Percentiles rank a stretch among this genome's conserved stretches.
Evolutionary conservation across 306 rosid genomes (phyloP).

Genomic region (Canavalia gladiata): DNA sequence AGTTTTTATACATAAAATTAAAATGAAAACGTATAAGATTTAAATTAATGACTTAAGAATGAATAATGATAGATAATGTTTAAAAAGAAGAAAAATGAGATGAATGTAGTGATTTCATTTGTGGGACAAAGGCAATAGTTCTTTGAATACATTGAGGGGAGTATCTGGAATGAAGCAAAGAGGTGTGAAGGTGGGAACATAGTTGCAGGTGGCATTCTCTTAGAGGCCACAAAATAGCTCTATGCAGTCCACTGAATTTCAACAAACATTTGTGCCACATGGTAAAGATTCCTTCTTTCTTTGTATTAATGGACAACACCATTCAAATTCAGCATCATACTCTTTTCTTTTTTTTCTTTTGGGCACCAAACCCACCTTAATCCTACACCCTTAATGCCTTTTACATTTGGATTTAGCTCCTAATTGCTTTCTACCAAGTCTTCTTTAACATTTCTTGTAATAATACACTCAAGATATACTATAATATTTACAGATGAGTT

Average conservation of each 20-base stretch:
- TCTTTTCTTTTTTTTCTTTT: neutral
- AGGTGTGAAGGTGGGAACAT: constrained; percentile 29
- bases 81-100: too few species aligned
- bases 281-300: constrained; percentile 27
- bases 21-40: too few species aligned
- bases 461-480: constrained; percentile 5
- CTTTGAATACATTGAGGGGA: neutral
- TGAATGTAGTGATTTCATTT: neutral
- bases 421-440: neutral
- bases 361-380: constrained; percentile 17
- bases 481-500: neutral
- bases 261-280: constrained; percentile 39
- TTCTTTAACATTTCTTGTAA: neutral
- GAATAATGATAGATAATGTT: too few species aligned
- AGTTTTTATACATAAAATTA: too few species aligned
- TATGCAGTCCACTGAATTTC: constrained; percentile 38
- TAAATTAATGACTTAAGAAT: too few species aligned
- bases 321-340: constrained; percentile 9
- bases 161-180: constrained; percentile 24
- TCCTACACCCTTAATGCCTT: neutral
- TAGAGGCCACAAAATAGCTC: constrained; percentile 16
- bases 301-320: constrained; percentile 4
- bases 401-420: neutral
- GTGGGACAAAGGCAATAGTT: neutral
- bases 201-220: constrained; percentile 34